phyloP scores from a whole-genome alignment of 768 basidiomycete genomes.

The Russula compacta region DNA sequence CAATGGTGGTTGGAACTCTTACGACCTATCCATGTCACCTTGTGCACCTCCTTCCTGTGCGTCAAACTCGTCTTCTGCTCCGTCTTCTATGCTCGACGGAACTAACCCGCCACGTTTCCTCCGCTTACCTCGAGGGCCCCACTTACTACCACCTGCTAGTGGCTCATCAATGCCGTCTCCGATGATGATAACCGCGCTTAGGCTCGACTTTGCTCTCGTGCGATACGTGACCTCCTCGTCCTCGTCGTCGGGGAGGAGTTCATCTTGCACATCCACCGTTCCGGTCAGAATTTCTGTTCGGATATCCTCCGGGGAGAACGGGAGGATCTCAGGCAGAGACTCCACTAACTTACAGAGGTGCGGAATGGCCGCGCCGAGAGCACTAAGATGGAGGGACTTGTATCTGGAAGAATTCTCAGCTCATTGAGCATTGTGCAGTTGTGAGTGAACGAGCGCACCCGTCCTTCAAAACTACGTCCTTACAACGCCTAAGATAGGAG shows the following conservation, averaged over 20 bases:
- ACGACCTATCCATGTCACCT: neutral
- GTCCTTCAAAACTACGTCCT: conserved; percentile 58
- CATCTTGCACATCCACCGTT: conserved; percentile 68
- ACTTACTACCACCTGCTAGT: conserved; percentile 15
- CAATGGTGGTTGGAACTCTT: neutral
- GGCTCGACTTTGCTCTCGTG: conserved; percentile 61
- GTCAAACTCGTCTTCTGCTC: neutral
- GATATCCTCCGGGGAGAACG: conserved; percentile 55
- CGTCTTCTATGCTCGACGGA: neutral
- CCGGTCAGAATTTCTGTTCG: conserved; percentile 55
- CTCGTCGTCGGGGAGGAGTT: conserved; percentile 65
- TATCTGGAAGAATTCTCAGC: conserved; percentile 38
- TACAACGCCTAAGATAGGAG: conserved; percentile 70
- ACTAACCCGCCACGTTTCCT: neutral
- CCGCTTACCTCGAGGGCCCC: conserved; percentile 18
- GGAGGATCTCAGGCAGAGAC: conserved; percentile 65
- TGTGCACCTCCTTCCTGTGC: neutral
- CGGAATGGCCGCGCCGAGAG: conserved; percentile 88
- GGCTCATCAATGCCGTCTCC: conserved; percentile 50
- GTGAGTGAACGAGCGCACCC: conserved; percentile 38
- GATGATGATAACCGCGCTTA: conserved; percentile 50
- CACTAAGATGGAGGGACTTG: conserved; percentile 63
- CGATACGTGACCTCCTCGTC: conserved; percentile 57
- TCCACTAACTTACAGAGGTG: conserved; percentile 60
- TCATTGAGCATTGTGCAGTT: neutral